phyloP scores from a whole-genome alignment of 192 early-diverging fungal species.

The Mortierella hygrophila region DNA sequence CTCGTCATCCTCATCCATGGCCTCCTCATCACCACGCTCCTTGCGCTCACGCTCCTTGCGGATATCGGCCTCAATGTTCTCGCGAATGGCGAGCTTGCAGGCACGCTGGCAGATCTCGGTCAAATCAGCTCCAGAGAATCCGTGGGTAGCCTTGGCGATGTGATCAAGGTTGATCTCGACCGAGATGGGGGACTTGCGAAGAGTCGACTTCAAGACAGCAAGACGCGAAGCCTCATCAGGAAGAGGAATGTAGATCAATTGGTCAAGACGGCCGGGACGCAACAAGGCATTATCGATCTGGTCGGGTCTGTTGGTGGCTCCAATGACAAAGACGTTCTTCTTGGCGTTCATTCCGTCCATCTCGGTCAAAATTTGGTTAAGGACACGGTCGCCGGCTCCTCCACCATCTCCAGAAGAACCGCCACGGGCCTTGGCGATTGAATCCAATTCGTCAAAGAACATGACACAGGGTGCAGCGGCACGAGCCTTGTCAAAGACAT shows the following conservation, averaged over 20 bases:
- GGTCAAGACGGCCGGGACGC: slow-evolving; percentile 98
- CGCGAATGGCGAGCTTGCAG: slow-evolving; percentile 96
- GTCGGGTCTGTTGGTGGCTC: slow-evolving; percentile 98
- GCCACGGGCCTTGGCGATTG: slow-evolving; percentile 96
- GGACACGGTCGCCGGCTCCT: slow-evolving; percentile 96
- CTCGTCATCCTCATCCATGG: slow-evolving; percentile 84
- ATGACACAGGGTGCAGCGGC: slow-evolving; percentile 98
- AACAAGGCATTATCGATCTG: slow-evolving; percentile 97
- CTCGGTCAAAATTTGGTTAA: slow-evolving; percentile 99
- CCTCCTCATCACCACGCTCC: slow-evolving; percentile 82
- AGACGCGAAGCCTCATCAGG: slow-evolving; percentile 91
- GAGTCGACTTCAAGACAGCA: slow-evolving; percentile 84
- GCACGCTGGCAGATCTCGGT: slow-evolving; percentile 99
- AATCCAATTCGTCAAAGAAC: slow-evolving; percentile 99
- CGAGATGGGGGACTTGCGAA: slow-evolving; percentile 95
- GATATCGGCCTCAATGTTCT: slow-evolving; percentile 93
- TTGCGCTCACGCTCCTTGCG: slow-evolving; percentile 77
- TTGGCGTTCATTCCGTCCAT: slow-evolving; percentile 99
- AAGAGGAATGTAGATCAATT: slow-evolving; percentile 97
- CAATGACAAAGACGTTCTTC: slow-evolving; percentile 99
- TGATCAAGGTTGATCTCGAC: slow-evolving; percentile 82
- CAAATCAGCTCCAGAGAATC: slow-evolving; percentile 98
- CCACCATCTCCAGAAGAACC: slow-evolving; percentile 72
- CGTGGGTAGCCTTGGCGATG: slow-evolving; percentile 91
- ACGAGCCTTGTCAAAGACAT: slow-evolving; percentile 99